Conservation (phyloP, 805 yeast genomes). For the Brettanomyces bruxellensis region DNA sequence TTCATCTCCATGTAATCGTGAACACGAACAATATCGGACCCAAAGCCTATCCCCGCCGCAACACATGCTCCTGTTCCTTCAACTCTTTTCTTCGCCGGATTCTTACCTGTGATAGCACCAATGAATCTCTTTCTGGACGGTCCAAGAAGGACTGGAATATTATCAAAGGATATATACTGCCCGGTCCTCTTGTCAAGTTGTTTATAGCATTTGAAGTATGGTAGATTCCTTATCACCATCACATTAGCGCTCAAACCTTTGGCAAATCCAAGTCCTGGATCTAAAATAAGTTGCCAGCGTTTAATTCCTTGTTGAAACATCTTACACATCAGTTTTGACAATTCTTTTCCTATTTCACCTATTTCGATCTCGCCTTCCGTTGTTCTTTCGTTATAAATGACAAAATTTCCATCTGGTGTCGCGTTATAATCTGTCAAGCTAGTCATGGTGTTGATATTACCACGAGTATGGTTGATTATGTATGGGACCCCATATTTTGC, state of each 20-base stretch:
- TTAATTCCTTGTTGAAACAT: conserved; percentile 59
- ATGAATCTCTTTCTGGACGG: conserved; percentile 85
- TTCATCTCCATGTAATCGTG: conserved; percentile 65
- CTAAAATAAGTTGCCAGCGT: conserved; percentile 87
- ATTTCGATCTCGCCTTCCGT: conserved; percentile 28
- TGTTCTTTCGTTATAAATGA: conserved; percentile 7
- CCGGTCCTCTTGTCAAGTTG: conserved; percentile 12
- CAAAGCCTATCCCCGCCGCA: conserved; percentile 62
- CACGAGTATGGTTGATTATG: conserved; percentile 78
- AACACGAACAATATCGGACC: conserved; percentile 76
- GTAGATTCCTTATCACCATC: conserved; percentile 45
- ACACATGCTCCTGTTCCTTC: conserved; percentile 72
- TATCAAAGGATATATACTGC: conserved; percentile 34
- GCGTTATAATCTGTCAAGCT: conserved; percentile 41
- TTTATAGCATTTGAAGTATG: conserved; percentile 36
- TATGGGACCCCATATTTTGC: conserved; percentile 67
- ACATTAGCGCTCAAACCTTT: conserved; percentile 67
- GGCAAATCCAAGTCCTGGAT: conserved; percentile 98
- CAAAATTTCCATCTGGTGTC: conserved; percentile 21
- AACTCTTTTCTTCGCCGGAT: conserved; percentile 50
- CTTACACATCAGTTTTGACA: conserved; percentile 41
- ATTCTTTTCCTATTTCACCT: conserved; percentile 52
- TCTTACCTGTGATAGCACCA: conserved; percentile 59
- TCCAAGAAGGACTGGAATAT: conserved; percentile 69
- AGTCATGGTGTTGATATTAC: conserved; percentile 69